A percentile compares a stretch with the other conserved stretches of the same genome.
Conservation (phyloP, 106 monocot genomes). For the Ottelia alismoides region DNA sequence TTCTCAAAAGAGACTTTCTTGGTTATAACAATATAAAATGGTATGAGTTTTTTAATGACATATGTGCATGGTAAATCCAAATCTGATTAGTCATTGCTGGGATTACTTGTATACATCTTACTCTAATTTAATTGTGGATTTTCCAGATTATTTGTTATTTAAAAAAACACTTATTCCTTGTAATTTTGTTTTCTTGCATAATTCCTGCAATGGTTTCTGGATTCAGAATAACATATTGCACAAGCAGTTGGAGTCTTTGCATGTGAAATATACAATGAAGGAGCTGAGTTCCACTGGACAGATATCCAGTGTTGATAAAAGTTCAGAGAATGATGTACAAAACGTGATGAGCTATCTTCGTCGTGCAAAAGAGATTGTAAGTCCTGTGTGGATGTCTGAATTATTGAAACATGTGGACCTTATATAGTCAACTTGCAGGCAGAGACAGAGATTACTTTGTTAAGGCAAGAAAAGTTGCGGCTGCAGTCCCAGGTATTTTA, state of each 20-base stretch:
- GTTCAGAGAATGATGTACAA: constrained; percentile 54
- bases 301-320: constrained; percentile 19
- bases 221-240: constrained; percentile 77
- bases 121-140: too few relatives aligned
- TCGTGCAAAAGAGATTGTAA: constrained; percentile 91
- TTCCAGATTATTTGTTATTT: too few relatives aligned
- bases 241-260: constrained; percentile 59
- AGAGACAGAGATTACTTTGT: constrained; percentile 63
- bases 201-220: background rate
- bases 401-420: too few relatives aligned
- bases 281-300: constrained; percentile 34
- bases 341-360: constrained; percentile 73
- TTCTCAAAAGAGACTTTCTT: too few relatives aligned
- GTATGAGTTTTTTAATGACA: too few relatives aligned
- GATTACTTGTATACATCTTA: too few relatives aligned
- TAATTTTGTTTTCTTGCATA: background rate
- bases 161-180: background rate
- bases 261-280: constrained; percentile 60
- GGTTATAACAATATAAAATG: too few relatives aligned
- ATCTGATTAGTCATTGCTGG: too few relatives aligned
- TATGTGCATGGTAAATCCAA: too few relatives aligned
- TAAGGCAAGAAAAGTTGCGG: constrained; percentile 80
- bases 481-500: constrained; percentile 57
- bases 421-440: too few relatives aligned
- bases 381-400: too few relatives aligned